Evolutionary conservation across 2,329 filamentous ascomycete species (phyloP), one percentile per base, ranked within the genome.

Genomic region (Lomentospora prolificans): DNA sequence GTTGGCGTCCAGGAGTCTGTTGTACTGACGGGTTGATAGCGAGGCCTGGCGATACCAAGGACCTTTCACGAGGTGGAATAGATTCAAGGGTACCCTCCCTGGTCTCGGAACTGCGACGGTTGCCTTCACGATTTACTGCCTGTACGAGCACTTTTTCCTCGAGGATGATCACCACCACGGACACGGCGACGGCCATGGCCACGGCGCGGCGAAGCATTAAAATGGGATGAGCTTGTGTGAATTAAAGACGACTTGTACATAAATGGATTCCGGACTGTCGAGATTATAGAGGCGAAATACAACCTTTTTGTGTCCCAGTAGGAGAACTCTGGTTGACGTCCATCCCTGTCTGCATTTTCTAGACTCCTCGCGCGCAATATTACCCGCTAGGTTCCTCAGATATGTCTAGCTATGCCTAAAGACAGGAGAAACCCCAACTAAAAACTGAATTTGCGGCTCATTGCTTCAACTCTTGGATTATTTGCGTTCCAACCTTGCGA

Each of bases 21-120:
- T n/a, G n/a, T 46, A 60, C 25, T 41, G 19, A 51, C 31, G 12
- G n/a, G 6, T 27, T 4, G 33, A 61, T 69, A 99, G 94, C 68
- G 94, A 99, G 77, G 81, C 88, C 68, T 99, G 94, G 94, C 82
- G 94, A 72, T 96, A 96, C 78, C 85, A 81, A 33, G 94, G 92
- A 60, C 85, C 82, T 55, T 97, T 96, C 78, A 86, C 85, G 62
- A 83, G 92, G 64, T 87, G 78, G 75, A 95, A 96, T 75, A 87
- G 94, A 64, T 94, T 96, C 78, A 90, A 86, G 75, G 77, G 81
- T 65, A 78, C 84, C 61, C 90, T 99, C 69, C 94, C 94, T 36
- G 94, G 94, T 59, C 79, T 99, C 64, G 94, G 94, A 61, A 95
- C 92, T 64, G 94, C 90, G 30, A 87, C 87, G 4, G 91, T 94